Base-by-base conservation (phyloP, 129 eudicot genomes). In the Gnaphalium uliginosum region DNA sequence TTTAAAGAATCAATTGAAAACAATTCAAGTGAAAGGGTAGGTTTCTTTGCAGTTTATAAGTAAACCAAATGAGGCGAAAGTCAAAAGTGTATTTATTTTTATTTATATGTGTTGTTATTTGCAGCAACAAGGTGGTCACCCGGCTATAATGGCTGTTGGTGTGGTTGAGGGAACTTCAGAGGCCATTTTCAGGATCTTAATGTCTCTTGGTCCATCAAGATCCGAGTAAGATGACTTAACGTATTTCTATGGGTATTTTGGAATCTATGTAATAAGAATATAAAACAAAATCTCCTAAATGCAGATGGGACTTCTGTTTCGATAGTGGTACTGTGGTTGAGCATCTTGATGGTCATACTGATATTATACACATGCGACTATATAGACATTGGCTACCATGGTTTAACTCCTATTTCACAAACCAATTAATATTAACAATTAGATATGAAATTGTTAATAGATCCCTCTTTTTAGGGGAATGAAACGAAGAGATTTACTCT, bases 251-350 rank as follows among this genome's bases (percentile, higher is more conserved):
- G 41, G 9, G 6, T 4, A 27, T 37, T 26, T 0, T 61, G 66
- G 66, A 27, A 18, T 53, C 37, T 79, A 53, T 53, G 51, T 51
- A 29, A 17, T 22, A 33, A 33, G 39, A 8, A 33, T 33, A 33
- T 33, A 33, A 6, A 33, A 7, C 30, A 19, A 8, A 6, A 23
- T 22, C 3, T 41, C 10, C 62, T 21, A 21, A 39, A 35, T 74
- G 77, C 89, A 89, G 96, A 80, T 89, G 96, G 96, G 96, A 89
- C 82, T 89, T 84, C 76, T 86, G 87, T 81, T 86, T 82, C 41
- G 39, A 84, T 78, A 82, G 69, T 68, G 89, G 87, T 19, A 73
- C 72, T 68, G 89, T 86, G 62, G 71, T 89, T 63, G 96, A 89
- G 81, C 88, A 75, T 85, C 77, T 89, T 69, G 91, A 89, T 86